Evolutionary conservation across 2,329 filamentous ascomycete genomes (phyloP).

Genomic region (Aspergillus puulaauensis): DNA sequence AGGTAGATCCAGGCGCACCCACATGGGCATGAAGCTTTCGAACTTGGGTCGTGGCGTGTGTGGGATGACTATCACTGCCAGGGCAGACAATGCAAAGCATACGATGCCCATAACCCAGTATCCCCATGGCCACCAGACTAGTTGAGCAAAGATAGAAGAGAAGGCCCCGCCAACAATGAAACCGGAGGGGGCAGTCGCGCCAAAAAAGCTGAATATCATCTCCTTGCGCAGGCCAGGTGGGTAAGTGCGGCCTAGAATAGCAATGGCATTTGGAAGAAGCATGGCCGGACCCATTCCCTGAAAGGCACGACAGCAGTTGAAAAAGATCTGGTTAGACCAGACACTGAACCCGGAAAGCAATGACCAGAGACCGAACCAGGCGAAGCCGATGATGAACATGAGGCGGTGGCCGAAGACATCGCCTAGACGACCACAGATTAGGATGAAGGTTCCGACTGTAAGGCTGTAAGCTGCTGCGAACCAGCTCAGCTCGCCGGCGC

Average conservation of each 20-base stretch:
- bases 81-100: constrained; percentile 36
- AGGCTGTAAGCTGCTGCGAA: neutral
- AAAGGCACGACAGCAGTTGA: constrained; percentile 52
- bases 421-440: constrained; percentile 29
- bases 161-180: constrained; percentile 42
- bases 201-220: constrained; percentile 52
- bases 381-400: constrained; percentile 33
- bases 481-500: neutral
- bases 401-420: constrained; percentile 37
- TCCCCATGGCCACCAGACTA: constrained; percentile 51
- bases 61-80: constrained; percentile 29
- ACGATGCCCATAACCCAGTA: constrained; percentile 49
- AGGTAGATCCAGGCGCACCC: constrained; percentile 32
- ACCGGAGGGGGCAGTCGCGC: constrained; percentile 43
- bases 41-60: neutral
- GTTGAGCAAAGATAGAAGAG: constrained; percentile 37
- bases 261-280: constrained; percentile 64
- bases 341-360: constrained; percentile 33
- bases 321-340: constrained; percentile 39
- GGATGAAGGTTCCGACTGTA: neutral
- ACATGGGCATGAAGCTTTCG: neutral
- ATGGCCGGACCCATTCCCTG: constrained; percentile 61
- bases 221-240: constrained; percentile 57
- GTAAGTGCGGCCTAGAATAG: constrained; percentile 61
- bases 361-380: constrained; percentile 37